Conservation (phyloP, 768 basidiomycete species). For the Naganishia kalamii region DNA sequence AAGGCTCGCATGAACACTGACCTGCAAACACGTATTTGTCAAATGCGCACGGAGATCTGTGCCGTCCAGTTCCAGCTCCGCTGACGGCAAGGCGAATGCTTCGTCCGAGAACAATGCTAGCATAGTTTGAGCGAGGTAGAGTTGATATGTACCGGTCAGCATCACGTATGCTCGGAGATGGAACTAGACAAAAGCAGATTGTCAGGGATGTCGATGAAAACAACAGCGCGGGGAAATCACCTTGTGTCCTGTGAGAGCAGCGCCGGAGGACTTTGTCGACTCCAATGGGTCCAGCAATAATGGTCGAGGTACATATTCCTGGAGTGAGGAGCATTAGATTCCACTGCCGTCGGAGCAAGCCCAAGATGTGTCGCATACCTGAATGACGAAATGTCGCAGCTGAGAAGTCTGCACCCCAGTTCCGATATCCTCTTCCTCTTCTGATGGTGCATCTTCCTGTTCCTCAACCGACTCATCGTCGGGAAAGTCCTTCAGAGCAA, state of each 20-base stretch:
- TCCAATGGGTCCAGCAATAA: conserved; percentile 68
- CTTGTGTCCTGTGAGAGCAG: conserved; percentile 43
- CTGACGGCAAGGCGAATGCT: conserved; percentile 57
- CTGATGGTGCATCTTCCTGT: conserved; percentile 33
- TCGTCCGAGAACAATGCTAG: conserved; percentile 80
- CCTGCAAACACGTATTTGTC: conserved; percentile 85
- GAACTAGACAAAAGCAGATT: conserved; percentile 55
- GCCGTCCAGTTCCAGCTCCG: conserved; percentile 33
- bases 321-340: not conserved
- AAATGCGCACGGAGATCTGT: conserved; percentile 65
- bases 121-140: conserved; percentile 74
- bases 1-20: conserved; percentile 4
- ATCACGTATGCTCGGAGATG: conserved; percentile 77
- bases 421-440: conserved; percentile 38
- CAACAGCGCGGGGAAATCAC: conserved; percentile 25
- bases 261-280: conserved; percentile 25
- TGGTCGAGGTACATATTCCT: conserved; percentile 82
- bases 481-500: conserved; percentile 19
- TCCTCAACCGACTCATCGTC: conserved; percentile 24
- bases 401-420: conserved; percentile 70
- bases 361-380: conserved; percentile 53
- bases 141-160: conserved; percentile 60
- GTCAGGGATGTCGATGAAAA: conserved; percentile 3
- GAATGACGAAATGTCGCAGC: conserved; percentile 89
- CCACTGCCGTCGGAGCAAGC: not conserved